Evolutionary conservation across 2,329 filamentous ascomycete species (phyloP).

Genomic region (Elsinoe perseae): DNA sequence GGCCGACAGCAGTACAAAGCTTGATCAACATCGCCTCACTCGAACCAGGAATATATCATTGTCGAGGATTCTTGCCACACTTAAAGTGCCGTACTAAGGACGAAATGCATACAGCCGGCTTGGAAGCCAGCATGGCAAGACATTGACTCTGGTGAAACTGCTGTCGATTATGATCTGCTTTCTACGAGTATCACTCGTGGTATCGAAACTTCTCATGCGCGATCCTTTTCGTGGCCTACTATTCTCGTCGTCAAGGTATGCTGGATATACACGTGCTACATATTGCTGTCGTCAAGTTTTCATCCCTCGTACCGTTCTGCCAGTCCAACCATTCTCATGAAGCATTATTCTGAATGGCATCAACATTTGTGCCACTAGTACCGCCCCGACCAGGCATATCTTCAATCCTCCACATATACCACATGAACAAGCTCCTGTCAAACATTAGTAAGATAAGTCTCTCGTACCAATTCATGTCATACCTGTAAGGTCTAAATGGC

Average conservation of each 20-base stretch:
- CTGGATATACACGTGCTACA: background rate
- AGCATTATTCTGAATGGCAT: constrained; percentile 34
- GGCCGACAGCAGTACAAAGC: background rate
- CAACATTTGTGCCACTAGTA: constrained; percentile 44
- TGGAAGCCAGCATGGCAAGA: no score
- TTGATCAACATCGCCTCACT: background rate
- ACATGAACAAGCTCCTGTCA: constrained; percentile 80
- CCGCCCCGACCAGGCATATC: constrained; percentile 44
- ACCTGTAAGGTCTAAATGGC: constrained; percentile 74
- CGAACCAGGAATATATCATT: background rate
- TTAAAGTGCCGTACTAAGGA: background rate
- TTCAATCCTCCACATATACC: constrained; percentile 92
- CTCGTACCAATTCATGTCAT: constrained; percentile 26
- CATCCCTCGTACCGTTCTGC: background rate
- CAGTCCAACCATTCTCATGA: no score
- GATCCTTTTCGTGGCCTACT: no score
- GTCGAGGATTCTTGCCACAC: background rate
- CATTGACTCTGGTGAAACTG: background rate
- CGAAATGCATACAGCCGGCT: no score
- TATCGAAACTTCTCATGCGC: no score
- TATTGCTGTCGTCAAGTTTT: background rate
- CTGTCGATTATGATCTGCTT: background rate
- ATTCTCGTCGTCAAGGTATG: no score
- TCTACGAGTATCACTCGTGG: no score
- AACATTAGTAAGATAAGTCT: constrained; percentile 18